Evolutionary conservation across 2,329 filamentous ascomycete genomes (phyloP), one percentile per base, ranked within the genome.

Genomic region (Colletotrichum echinochloae): DNA sequence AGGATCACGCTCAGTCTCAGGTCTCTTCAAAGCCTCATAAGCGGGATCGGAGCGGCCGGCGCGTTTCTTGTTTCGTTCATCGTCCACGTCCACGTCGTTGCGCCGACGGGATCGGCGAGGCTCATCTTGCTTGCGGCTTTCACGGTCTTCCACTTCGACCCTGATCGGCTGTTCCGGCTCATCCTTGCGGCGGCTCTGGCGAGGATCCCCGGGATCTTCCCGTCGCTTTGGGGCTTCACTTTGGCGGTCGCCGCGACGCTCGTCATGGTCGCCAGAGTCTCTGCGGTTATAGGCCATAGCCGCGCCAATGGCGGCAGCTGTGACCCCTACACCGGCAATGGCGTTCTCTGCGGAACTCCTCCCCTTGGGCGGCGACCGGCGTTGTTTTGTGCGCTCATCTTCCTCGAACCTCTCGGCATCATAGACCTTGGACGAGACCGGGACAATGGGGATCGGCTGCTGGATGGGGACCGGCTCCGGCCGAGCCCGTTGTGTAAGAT

Each of bases 391-490:
- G 20, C 75, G 78, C 37, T 81, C 82, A 60, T 79, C 76, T 28
- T 78, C 83, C 35, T 81, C 81, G 35, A 81, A 73, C 55, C 78
- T 81, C 48, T 82, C 81, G 41, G 86, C 82, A 57, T 90, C 86
- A 75, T 94, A 93, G 1, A 95, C 86, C 23, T 88, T 88, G 72
- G 88, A 87, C 46, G 91, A 90, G 3, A 97, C 89, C 0, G 93
- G 93, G 2, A 88, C 85, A 69, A 93, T 87, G 2, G 95, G 95
- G 74, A 94, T 91, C 2, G 95, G 95, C 75, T 97, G 94, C 78
- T 96, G 92, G n/a, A 98, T 85, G 14, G 91, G 90, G 39, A 94
- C 86, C 0, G 89, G 85, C 7, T 83, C 88, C 6, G 90, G 88
- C 51, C 88, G 85, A 20, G 80, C 77, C 23, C 79, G 81, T 28